Evolutionary conservation across 1,139 yeast genomes (phyloP), one percentile per base, ranked within the genome.

Genomic region (Candida sanyaensis): DNA sequence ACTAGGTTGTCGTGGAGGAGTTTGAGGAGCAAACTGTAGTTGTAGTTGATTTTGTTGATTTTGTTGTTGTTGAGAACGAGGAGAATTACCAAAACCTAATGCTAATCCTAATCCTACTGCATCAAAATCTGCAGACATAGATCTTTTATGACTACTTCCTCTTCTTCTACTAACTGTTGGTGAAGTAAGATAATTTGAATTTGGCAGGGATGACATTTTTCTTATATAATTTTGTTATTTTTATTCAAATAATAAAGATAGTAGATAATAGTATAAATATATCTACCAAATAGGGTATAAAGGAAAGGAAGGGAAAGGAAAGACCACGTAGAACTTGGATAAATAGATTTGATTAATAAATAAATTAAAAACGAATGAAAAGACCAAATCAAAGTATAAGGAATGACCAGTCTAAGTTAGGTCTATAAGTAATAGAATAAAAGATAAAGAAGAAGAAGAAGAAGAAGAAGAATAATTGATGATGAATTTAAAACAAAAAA

Each of bases 71-170:
- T 37, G 40, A 1, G 44, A 57, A 45, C 50, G 52, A 33, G 60
- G 55, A 42, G 71, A 66, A 29, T 71, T 66, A 49, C 71, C 71
- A 27, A 74, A 54, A 11, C 43, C 43, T 23, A 41, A 57, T 2
- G 77, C 78, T 54, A 67, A 60, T 6, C 43, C 43, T 31, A 41
- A 56, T 2, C 78, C 78, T 54, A 67, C 60, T 6, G 66, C 61
- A 57, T 85, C 91, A 60, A 85, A 84, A 59, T 85, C 91, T 0
- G 90, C 90, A 2, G 88, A 83, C 11, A 85, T 82, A 0, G 90
- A 84, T 43, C 92, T 67, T 56, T 84, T 76, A 56, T 85, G 91
- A 41, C 84, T 74, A 62, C 85, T 91, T 2, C 80, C 77, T 53
- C 81, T 71, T 56, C 71, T 71, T 56, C 71, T 71, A 27, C 55